These are phyloP conservation scores for Wolfiporia cocos DNA, from an alignment of 1,284 basidiomycete genomes.

Conservation along the genomic window DNA sequence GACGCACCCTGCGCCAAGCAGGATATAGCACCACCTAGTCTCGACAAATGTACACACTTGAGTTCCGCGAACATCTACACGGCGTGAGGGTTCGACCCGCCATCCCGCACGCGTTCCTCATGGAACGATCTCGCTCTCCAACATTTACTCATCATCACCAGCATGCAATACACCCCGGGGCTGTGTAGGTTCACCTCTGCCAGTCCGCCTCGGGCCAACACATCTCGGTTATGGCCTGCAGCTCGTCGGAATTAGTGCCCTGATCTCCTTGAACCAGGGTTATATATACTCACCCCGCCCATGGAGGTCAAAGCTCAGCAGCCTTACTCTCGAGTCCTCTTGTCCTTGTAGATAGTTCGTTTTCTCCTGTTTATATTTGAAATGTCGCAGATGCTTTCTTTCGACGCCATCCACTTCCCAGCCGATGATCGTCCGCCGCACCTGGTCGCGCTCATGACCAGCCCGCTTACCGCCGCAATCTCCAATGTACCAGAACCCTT, in stretches of 20 bases:
- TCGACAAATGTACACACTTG: no score
- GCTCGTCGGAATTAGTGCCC: neutral
- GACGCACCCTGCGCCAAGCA: no score
- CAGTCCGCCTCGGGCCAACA: no score
- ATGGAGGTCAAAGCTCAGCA: conserved; percentile 7
- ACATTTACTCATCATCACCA: no score
- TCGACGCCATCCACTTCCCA: conserved; percentile 45
- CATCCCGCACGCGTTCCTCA: no score
- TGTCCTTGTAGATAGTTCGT: conserved; percentile 15
- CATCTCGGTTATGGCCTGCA: no score
- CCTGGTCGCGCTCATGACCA: conserved; percentile 65
- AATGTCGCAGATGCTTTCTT: conserved; percentile 57
- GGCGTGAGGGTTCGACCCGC: no score
- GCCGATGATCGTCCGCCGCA: conserved; percentile 51
- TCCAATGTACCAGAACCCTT: conserved; percentile 26
- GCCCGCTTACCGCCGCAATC: conserved; percentile 43
- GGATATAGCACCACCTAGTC: no score
- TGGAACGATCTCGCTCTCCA: no score
- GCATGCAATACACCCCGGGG: no score
- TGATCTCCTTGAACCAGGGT: neutral
- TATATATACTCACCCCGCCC: conserved; percentile 6
- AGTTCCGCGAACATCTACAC: no score
- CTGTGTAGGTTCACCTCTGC: no score
- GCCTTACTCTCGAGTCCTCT: neutral
- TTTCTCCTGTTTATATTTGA: neutral